phyloP scores from a whole-genome alignment of 345 rosid species.

The Corchorus olitorius region DNA sequence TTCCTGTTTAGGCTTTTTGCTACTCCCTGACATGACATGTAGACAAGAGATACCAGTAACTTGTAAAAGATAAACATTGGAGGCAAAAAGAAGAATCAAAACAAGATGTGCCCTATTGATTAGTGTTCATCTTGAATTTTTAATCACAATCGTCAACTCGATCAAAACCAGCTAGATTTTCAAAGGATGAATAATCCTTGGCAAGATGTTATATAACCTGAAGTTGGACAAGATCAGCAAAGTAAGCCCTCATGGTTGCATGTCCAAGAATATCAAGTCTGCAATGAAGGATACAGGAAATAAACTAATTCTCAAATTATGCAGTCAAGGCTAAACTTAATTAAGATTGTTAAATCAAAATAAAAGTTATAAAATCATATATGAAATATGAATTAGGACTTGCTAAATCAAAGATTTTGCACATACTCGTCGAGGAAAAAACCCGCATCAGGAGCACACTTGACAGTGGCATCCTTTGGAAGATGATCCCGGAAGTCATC shows the following conservation, averaged over 20 bases:
- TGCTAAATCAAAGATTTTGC: too few relatives aligned
- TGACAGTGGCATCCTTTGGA: constrained; percentile 68
- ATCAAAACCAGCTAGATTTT: constrained; percentile 2
- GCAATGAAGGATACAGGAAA: constrained; percentile 36
- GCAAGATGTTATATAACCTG: constrained; percentile 41
- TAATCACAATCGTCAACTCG: not conserved
- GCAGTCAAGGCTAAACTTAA: not conserved
- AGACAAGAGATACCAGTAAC: not conserved
- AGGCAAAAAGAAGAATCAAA: not conserved
- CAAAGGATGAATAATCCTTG: not conserved
- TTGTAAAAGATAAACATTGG: not conserved
- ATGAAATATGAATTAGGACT: too few relatives aligned
- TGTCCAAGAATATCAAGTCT: constrained; percentile 72
- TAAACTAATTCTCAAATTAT: not conserved
- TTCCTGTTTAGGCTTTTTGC: constrained; percentile 51
- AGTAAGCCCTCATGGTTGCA: constrained; percentile 66
- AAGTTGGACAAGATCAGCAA: constrained; percentile 58
- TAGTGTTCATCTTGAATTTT: not conserved
- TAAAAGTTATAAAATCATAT: too few relatives aligned
- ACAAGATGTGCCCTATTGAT: not conserved
- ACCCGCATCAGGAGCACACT: constrained; percentile 93
- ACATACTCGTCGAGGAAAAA: constrained; percentile 18
- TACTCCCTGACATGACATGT: constrained; percentile 46
- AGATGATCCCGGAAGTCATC: constrained; percentile 68
- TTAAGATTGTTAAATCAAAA: not conserved